Evolutionary conservation across 495 filamentous ascomycete genomes (phyloP).

Genomic region (Neurospora discreta): DNA sequence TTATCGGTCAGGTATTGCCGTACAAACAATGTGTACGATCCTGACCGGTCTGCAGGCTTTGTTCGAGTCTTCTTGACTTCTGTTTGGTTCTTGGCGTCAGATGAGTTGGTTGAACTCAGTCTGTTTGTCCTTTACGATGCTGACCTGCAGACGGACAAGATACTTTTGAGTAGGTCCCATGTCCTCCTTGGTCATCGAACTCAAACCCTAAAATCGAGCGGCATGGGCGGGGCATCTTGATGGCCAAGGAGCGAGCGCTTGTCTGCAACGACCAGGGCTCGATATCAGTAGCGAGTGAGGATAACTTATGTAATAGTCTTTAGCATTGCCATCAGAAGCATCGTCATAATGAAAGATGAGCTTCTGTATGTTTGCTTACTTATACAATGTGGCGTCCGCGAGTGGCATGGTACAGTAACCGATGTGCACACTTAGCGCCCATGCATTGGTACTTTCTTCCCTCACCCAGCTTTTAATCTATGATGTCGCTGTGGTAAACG

Average conservation of each 20-base stretch:
- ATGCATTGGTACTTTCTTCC: neutral
- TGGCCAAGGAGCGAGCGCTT: neutral
- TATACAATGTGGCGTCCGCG: neutral
- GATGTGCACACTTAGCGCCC: neutral
- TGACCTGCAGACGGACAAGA: neutral
- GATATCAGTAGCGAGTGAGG: neutral
- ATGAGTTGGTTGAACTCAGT: neutral
- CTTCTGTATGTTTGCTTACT: neutral
- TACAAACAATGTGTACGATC: neutral
- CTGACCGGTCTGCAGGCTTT: neutral
- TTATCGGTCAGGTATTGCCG: neutral
- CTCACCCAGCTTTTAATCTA: neutral
- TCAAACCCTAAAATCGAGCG: neutral
- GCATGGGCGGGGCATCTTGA: neutral
- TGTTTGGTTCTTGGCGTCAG: neutral
- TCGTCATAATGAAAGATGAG: neutral
- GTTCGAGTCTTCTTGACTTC: neutral
- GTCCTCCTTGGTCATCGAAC: neutral
- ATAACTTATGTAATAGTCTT: neutral
- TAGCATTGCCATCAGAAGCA: neutral
- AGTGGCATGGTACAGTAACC: neutral
- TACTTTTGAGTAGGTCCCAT: neutral
- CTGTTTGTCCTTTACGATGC: neutral
- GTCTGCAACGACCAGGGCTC: neutral
- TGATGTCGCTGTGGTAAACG: neutral